Base-by-base conservation (phyloP, 2,329 filamentous ascomycete genomes). In the Colletotrichum coccodes region DNA sequence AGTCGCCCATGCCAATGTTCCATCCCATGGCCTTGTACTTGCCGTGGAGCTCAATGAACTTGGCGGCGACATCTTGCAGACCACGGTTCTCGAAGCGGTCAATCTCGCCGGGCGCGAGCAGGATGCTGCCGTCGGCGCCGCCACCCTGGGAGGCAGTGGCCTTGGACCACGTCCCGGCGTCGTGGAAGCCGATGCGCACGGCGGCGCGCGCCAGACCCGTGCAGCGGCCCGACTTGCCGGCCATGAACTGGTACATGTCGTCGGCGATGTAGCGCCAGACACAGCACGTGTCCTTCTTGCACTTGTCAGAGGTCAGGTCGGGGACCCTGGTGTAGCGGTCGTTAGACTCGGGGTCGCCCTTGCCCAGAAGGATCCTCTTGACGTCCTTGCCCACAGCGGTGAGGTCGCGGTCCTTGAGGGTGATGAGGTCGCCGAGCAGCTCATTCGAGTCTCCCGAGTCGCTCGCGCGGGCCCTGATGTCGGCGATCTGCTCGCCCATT, bases 1-100 rank as follows among this genome's bases (percentile, higher is more conserved):
- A 79, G 72, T 89, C 87, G 36, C 86, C 87, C 72, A 84, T 84
- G 7, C 82, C 80, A 21, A 89, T 81, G n/a, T 75, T 69, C 36
- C 73, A 77, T 44, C 70, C 70, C 60, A 61, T 47, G 23, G 36
- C 42, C 42, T 63, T 63, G 71, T 82, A 86, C 71, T 84, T 82
- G 32, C 75, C 60, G 69, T 82, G 82, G 64, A 86, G 78, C 9
- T 71, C 68, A 12, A 77, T 74, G 42, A 85, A 80, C 46, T 80
- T 73, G 8, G 57, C 69, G 26, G 83, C 81, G 60, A 86, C 84
- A 3, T 77, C 78, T 44, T 82, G 75, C 3, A 89, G 76, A 6
- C 86, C 86, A 26, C 79, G 77, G 76, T 89, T 86, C 61, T 84
- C 83, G 2, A 71, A 40, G 2, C 81, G 75, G 2, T 64, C 69